Evolutionary conservation across 495 filamentous ascomycete species (phyloP).

Genomic region (Tuber indicum): DNA sequence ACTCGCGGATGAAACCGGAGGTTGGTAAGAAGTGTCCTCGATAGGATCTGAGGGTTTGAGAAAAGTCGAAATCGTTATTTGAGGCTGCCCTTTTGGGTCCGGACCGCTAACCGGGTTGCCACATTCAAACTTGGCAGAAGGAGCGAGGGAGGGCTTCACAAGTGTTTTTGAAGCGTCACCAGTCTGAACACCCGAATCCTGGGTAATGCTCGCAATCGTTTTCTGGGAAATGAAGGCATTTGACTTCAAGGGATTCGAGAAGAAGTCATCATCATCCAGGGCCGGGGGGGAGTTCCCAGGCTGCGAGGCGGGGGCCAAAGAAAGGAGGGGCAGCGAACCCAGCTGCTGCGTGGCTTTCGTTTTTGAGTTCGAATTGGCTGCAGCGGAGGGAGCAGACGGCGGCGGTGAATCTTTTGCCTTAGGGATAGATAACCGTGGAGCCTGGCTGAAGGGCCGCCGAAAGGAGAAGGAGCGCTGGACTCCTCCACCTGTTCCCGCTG

Average conservation of each 20-base stretch:
- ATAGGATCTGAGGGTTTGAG: conserved; percentile 30
- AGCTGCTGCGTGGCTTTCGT: background rate
- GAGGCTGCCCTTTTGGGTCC: conserved; percentile 29
- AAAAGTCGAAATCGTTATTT: conserved; percentile 41
- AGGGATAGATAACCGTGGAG: conserved; percentile 28
- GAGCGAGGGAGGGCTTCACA: conserved; percentile 21
- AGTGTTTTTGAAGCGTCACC: background rate
- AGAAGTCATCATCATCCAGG: conserved; percentile 19
- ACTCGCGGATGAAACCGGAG: conserved; percentile 8
- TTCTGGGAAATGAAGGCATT: background rate
- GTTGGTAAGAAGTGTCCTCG: conserved; percentile 34
- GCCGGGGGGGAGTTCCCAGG: conserved; percentile 11
- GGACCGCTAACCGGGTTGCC: conserved; percentile 9
- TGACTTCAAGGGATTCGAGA: conserved; percentile 16
- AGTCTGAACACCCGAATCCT: background rate
- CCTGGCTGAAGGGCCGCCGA: conserved; percentile 17
- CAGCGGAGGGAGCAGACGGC: background rate
- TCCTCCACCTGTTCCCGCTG: background rate
- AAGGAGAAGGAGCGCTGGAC: conserved; percentile 31
- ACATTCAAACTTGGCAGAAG: conserved; percentile 33
- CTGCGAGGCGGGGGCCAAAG: conserved; percentile 11
- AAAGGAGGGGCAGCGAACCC: conserved; percentile 18
- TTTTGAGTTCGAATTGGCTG: background rate
- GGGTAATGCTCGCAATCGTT: background rate
- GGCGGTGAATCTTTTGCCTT: conserved; percentile 17